Evolutionary conservation across 1,139 yeast species (phyloP).

Genomic region (Debaryomycetaceae sp.): DNA sequence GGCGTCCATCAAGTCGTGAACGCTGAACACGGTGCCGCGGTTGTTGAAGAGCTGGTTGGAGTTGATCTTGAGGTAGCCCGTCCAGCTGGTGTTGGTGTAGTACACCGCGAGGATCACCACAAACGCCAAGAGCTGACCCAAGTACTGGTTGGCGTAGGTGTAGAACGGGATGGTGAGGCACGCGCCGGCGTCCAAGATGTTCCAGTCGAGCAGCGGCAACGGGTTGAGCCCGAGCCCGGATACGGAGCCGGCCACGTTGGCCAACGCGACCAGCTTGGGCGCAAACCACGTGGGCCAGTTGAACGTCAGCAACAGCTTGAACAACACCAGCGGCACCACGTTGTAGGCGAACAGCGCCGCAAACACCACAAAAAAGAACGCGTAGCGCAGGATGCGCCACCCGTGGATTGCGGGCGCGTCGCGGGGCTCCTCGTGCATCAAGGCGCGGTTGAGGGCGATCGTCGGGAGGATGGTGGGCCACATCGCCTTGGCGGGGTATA

Average conservation of each 20-base stretch:
- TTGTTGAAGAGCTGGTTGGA: conserved; percentile 35
- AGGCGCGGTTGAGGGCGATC: conserved; percentile 40
- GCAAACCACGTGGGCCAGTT: conserved; percentile 49
- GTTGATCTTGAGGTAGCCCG: conserved; percentile 37
- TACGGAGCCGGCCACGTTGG: conserved; percentile 34
- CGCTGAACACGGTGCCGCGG: conserved; percentile 29
- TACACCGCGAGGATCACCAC: conserved; percentile 27
- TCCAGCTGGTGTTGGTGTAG: conserved; percentile 38
- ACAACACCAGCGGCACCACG: conserved; percentile 41
- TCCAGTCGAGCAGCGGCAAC: conserved; percentile 44
- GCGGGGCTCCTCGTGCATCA: conserved; percentile 27
- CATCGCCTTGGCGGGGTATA: conserved; percentile 40
- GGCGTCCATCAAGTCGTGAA: conserved; percentile 29
- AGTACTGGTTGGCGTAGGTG: conserved; percentile 32
- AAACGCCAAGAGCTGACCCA: conserved; percentile 33
- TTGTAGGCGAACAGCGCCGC: conserved; percentile 33
- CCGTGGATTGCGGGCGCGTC: conserved; percentile 30
- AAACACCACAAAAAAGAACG: conserved; percentile 34
- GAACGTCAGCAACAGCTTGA: conserved; percentile 38
- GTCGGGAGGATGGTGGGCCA: conserved; percentile 48
- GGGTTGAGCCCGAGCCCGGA: conserved; percentile 43
- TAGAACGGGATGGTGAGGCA: conserved; percentile 41
- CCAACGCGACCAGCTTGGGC: conserved; percentile 36
- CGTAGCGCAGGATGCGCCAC: conserved; percentile 37
- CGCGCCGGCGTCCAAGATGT: conserved; percentile 33